Evolutionary conservation across 495 filamentous ascomycete species (phyloP).

Genomic region (Articulospora tetracladia): DNA sequence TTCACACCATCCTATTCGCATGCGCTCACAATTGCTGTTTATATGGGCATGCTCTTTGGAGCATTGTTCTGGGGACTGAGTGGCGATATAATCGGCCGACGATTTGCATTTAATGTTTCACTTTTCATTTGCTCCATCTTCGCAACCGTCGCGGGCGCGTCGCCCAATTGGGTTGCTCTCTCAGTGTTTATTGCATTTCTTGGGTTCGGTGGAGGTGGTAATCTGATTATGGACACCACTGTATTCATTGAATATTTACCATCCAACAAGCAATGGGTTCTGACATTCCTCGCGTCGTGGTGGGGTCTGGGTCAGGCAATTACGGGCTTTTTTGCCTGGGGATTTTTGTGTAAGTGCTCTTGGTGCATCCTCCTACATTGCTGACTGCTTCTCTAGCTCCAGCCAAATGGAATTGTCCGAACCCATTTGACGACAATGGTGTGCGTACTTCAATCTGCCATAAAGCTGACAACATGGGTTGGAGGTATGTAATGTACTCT

Average conservation of each 20-base stretch:
- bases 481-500: conserved; percentile 72
- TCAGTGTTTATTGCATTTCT: conserved; percentile 64
- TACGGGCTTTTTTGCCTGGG: conserved; percentile 74
- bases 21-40: conserved; percentile 58
- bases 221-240: conserved; percentile 65
- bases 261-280: conserved; percentile 67
- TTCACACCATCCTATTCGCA: conserved; percentile 51
- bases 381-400: conserved; percentile 34
- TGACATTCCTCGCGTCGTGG: conserved; percentile 71
- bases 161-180: conserved; percentile 64
- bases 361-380: conserved; percentile 27
- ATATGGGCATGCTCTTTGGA: conserved; percentile 67
- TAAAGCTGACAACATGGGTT: conserved; percentile 68
- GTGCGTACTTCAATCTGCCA: conserved; percentile 44
- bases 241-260: conserved; percentile 81
- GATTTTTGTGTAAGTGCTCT: conserved; percentile 55
- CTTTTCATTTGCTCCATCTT: conserved; percentile 65
- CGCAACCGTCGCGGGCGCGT: conserved; percentile 62
- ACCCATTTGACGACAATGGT: conserved; percentile 25
- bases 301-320: conserved; percentile 75
- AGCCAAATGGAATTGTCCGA: conserved; percentile 50
- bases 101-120: conserved; percentile 71
- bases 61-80: conserved; percentile 80
- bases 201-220: conserved; percentile 72
- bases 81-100: conserved; percentile 66